Evolutionary conservation across 1,284 basidiomycete genomes (phyloP), one percentile per base, ranked within the genome.

Genomic region (Albatrellus sp.): DNA sequence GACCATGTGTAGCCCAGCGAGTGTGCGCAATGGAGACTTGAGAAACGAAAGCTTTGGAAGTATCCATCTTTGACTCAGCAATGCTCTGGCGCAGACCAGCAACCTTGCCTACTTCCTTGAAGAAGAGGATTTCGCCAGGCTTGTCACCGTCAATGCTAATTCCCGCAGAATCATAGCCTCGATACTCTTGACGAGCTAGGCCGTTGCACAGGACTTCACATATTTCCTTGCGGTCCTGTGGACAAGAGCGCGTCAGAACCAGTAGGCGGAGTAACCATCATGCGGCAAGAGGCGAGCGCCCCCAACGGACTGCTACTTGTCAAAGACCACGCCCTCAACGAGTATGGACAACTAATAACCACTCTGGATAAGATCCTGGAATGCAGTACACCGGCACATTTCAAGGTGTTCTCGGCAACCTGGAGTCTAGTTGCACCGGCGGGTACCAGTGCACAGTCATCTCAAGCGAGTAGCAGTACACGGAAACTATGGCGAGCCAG

Each of bases 31-130:
- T 98, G 43, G 90, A 91, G 43, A 92, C 90, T 67, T 97, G 93
- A 43, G 83, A 83, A 48, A 91, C 62, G 63, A 84, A 88, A 31
- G 79, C 75, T 72, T 90, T 93, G 61, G 72, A 67, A 54, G 90
- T 82, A 66, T 98, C 80, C 57, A 93, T 61, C 50, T 61, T 66
- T 13, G 88, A 81, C 52, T 75, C 73, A 46, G 82, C 80, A 57
- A 97, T 94, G 67, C 87, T 82, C 72, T 96, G 89, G 66, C 91
- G 87, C 47, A 99, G 77, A 28, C 87, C 85, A 42, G 86, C 84
- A 50, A 99, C 96, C 67, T 99, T 99, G 66, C 96, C 96, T 45
- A 98, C 94, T 66, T 96, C 88, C 73, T 98, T 98, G 83, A 94
- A 98, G 69, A 85, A 90, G 49, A 90, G 57, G 48, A 89, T 72